Base-by-base conservation (phyloP, 148 eudicot genomes). In the Camellia granthamiana region DNA sequence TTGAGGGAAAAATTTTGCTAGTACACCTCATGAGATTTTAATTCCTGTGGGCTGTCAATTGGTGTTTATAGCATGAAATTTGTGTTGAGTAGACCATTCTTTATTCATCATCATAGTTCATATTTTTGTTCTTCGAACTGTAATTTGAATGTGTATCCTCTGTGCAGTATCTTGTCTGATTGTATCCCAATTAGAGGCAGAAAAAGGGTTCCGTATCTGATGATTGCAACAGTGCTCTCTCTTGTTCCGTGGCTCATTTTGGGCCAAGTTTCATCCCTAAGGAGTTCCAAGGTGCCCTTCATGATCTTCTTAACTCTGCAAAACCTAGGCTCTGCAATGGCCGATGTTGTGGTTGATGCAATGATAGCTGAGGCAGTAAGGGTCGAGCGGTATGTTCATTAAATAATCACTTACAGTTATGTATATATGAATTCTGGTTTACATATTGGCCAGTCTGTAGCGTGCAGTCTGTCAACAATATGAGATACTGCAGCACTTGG, bases 361-460 rank as follows among this genome's bases (percentile, higher is more conserved):
- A 93, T 95, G 99, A 92, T 95, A 68, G 99, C 99, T 42, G 99
- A 95, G 89, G 97, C 98, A 72, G 97, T 91, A 75, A 90, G 97
- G 87, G 61, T 64, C 82, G 98, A 95, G 82, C 68, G 92, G 99
- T 93, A 91, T 83, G 90, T 83, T 79, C 59, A 9, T 63, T 23
- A 2, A 69, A 15, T 66, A 70, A 18, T 77, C 51, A 14, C 18
- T 81, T 54, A 1, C 18, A 75, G 3, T 41, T 58, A 21, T 52
- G 51, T 60, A 49, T 3, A 0, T n/a, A 21, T 79, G 80, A 43
- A 14, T 15, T 69, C 7, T 61, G n/a, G 49, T 38, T 69, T 41
- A 0, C 69, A 69, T 41, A 78, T 41, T 43, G 41, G 47, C n/a
- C 54, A 78, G 60, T 63, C 4, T 77, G 72, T 43, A 63, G 21